Percentiles rank a stretch among this genome's conserved stretches.
Conservation (phyloP, 2,329 filamentous ascomycete genomes). For the Elsinoe necatrix region DNA sequence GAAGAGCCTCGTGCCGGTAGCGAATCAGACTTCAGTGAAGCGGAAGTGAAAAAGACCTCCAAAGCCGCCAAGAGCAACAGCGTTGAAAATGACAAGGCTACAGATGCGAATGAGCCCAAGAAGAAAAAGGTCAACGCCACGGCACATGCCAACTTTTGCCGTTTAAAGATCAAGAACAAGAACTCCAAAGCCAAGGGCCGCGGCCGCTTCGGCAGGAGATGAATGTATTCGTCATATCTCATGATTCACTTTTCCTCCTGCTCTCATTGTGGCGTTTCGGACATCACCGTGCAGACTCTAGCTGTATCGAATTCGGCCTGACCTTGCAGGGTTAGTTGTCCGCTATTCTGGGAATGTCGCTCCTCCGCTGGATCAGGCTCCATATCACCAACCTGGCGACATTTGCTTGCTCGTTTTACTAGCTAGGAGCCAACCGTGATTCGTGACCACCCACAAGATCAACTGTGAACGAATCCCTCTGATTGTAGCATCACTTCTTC, state of each 20-base stretch:
- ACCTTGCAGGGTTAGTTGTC: no score
- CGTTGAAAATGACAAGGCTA: background rate
- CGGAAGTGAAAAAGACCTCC: background rate
- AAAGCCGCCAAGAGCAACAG: background rate
- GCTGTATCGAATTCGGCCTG: no score
- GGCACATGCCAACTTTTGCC: slow-evolving; percentile 41
- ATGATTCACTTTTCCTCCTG: background rate
- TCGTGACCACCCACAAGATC: background rate
- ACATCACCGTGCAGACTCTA: no score
- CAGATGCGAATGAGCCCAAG: background rate
- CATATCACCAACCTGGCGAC: no score
- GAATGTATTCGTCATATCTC: slow-evolving; percentile 17
- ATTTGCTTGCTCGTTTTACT: no score
- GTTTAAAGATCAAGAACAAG: slow-evolving; percentile 45
- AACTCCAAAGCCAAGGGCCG: slow-evolving; percentile 36
- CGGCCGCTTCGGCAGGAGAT: slow-evolving; percentile 31
- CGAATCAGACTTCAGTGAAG: background rate
- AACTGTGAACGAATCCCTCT: background rate
- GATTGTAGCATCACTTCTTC: slow-evolving; percentile 6
- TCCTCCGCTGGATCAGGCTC: no score
- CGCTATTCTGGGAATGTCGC: no score
- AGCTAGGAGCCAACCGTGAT: no score
- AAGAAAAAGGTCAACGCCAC: slow-evolving; percentile 38
- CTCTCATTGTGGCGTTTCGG: background rate
- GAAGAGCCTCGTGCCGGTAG: background rate